Evolutionary conservation across 768 basidiomycete genomes (phyloP).

Genomic region (Boletus coccyginus): DNA sequence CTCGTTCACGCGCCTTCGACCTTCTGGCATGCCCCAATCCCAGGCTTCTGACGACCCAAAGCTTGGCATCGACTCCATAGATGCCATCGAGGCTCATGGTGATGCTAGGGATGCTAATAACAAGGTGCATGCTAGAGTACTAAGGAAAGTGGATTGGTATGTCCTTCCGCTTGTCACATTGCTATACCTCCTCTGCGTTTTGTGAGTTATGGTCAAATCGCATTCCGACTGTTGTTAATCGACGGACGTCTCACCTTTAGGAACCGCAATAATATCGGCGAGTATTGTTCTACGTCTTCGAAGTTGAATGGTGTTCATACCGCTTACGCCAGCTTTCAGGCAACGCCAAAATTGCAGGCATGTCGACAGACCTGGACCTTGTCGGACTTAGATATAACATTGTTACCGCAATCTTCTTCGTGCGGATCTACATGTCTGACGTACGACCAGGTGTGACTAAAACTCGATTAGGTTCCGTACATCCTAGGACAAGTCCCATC

Average conservation of each 20-base stretch:
- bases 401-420: constrained; percentile 38
- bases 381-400: constrained; percentile 34
- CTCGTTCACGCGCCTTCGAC: not conserved
- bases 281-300: constrained; percentile 7
- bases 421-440: constrained; percentile 1
- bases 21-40: constrained; percentile 1
- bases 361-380: constrained; percentile 38
- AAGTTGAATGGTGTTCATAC: not conserved
- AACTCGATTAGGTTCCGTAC: constrained; percentile 32
- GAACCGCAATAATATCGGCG: constrained; percentile 44
- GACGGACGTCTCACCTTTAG: constrained; percentile 13
- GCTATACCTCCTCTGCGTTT: constrained; percentile 8
- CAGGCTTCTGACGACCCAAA: not conserved
- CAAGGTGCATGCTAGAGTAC: not conserved
- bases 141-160: constrained; percentile 15
- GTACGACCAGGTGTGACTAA: not conserved
- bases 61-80: not conserved
- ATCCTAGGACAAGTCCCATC: constrained; percentile 33
- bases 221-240: not conserved
- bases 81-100: constrained; percentile 6
- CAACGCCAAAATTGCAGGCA: constrained; percentile 44
- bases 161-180: constrained; percentile 7
- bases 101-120: not conserved
- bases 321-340: constrained; percentile 19
- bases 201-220: constrained; percentile 3